Conservation (phyloP, 192 early-diverging fungal species). For the Fimicolochytrium jonesii region DNA sequence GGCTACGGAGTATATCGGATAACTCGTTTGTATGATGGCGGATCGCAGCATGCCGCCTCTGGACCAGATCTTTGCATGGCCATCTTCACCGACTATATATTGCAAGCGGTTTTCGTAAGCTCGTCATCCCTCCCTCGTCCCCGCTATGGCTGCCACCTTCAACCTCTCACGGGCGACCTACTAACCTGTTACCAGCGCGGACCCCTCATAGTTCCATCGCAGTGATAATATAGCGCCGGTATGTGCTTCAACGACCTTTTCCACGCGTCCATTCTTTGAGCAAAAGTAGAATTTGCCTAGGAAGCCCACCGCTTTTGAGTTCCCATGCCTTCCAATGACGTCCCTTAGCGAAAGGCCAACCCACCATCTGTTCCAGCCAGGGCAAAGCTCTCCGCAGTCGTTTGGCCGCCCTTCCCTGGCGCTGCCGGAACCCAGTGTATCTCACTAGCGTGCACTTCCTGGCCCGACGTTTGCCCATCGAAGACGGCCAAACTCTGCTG, state of each 20-base stretch:
- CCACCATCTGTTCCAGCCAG: conserved; percentile 53
- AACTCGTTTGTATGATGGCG: conserved; percentile 39
- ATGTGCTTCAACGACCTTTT: conserved; percentile 56
- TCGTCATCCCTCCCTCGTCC: too few species aligned
- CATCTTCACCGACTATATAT: conserved; percentile 55
- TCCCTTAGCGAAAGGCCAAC: too few species aligned
- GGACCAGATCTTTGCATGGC: conserved; percentile 55
- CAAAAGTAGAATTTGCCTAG: conserved; percentile 54
- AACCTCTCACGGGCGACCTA: background rate
- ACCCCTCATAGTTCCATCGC: conserved; percentile 54
- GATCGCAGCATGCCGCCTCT: conserved; percentile 59
- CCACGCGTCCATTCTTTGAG: conserved; percentile 47
- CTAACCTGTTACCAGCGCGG: conserved; percentile 48
- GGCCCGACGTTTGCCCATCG: background rate
- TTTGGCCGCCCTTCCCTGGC: conserved; percentile 35
- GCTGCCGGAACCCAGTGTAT: conserved; percentile 55
- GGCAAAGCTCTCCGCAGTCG: conserved; percentile 42
- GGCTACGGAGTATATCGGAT: conserved; percentile 47
- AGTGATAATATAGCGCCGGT: conserved; percentile 48
- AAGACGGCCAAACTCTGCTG: conserved; percentile 27
- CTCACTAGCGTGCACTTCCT: conserved; percentile 36
- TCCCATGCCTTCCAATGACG: background rate
- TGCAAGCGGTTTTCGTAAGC: too few species aligned
- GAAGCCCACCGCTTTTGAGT: too few species aligned
- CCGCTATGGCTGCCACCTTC: too few species aligned